Evolutionary conservation across 495 filamentous ascomycete genomes (phyloP).

Genomic region (Talaromyces liani): DNA sequence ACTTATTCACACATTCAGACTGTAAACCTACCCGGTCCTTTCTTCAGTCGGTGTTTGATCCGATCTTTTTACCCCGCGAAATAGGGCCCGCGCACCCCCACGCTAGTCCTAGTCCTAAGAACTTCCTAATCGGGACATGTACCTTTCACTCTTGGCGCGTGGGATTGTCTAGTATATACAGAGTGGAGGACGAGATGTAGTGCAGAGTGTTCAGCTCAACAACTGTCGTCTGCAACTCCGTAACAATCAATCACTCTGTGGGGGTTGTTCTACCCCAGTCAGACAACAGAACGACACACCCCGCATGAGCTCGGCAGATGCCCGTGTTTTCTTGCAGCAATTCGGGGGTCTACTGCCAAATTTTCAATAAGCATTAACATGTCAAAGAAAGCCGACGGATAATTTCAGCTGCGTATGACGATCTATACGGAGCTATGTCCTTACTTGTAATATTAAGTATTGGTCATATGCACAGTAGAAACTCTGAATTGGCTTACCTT

Average conservation of each 20-base stretch:
- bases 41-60: not conserved
- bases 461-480: not conserved
- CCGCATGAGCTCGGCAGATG: not conserved
- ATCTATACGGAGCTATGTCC: not conserved
- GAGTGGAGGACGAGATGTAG: too few species aligned
- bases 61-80: not conserved
- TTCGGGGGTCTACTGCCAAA: not conserved
- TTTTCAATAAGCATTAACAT: not conserved
- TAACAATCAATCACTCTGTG: not conserved
- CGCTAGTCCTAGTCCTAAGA: not conserved
- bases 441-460: not conserved
- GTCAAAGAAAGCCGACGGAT: not conserved
- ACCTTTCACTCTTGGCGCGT: not conserved
- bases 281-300: not conserved
- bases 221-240: not conserved
- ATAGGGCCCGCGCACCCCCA: not conserved
- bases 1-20: not conserved
- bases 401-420: not conserved
- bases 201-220: not conserved
- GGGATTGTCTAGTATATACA: not conserved
- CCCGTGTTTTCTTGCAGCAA: not conserved
- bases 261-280: not conserved
- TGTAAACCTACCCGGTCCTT: not conserved
- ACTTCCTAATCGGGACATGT: not conserved
- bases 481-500: not conserved